These are phyloP conservation scores for Carex parvula DNA, from an alignment of 176 grass and related monocot species.

Conservation along the genomic window DNA sequence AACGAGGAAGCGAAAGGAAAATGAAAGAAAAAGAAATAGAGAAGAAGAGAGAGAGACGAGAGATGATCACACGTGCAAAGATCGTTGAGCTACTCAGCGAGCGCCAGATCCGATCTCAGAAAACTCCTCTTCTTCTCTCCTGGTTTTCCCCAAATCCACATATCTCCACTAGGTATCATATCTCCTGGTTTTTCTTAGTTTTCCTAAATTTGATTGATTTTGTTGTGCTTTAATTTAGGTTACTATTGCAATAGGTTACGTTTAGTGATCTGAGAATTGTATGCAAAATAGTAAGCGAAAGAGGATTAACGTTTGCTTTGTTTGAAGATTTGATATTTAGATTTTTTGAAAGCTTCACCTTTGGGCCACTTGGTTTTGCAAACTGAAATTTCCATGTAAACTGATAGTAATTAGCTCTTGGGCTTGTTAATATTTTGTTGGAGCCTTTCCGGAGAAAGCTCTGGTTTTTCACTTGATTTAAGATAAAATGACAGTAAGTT, in stretches of 20 bases:
- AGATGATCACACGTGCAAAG: constrained; percentile 94
- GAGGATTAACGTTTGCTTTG: neutral
- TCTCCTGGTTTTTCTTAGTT: neutral
- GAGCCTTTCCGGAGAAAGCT: neutral
- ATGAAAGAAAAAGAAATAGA: constrained; percentile 2
- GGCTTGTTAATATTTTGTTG: neutral
- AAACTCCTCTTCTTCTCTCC: constrained; percentile 53
- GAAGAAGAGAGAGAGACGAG: constrained; percentile 25
- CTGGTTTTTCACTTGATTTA: neutral
- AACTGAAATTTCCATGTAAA: neutral
- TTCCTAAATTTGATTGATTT: neutral
- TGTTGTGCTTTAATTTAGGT: constrained; percentile 12
- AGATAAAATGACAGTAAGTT: neutral
- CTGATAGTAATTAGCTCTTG: neutral
- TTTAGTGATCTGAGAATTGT: constrained; percentile 15
- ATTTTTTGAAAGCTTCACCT: constrained; percentile 2
- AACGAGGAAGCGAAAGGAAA: neutral
- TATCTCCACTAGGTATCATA: constrained; percentile 62
- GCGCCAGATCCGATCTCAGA: constrained; percentile 88
- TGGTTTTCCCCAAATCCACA: constrained; percentile 76
- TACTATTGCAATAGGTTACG: constrained; percentile 20
- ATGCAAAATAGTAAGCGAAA: neutral
- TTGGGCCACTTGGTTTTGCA: neutral
- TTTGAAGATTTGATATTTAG: neutral
- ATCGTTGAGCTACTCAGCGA: constrained; percentile 84